These are phyloP conservation scores for Fusarium neocosmosporiellum DNA, from an alignment of 2,329 filamentous ascomycete species.

Conservation along the genomic window DNA sequence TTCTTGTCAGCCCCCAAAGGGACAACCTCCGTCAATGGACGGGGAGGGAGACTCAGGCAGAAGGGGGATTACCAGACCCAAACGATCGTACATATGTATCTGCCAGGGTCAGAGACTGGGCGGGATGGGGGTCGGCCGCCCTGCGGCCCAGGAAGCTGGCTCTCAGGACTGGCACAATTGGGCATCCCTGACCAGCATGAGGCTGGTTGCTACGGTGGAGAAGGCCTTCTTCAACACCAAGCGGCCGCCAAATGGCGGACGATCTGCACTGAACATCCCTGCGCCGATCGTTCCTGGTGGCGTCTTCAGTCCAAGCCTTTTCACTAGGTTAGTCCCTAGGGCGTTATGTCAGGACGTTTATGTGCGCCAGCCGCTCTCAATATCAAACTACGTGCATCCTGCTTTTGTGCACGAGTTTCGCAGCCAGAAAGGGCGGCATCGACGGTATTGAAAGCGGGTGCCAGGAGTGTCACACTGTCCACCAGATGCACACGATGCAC, in stretches of 20 bases:
- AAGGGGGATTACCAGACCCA: conserved; percentile 1
- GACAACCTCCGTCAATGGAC: conserved; percentile 26
- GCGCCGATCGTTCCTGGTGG: conserved; percentile 44
- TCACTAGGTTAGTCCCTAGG: conserved; percentile 17
- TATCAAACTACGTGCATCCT: conserved; percentile 8
- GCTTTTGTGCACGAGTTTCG: neutral
- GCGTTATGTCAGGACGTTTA: conserved; percentile 24
- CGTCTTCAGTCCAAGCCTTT: conserved; percentile 35
- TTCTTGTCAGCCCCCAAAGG: conserved; percentile 16
- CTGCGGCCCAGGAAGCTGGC: conserved; percentile 4
- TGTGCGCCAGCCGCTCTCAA: conserved; percentile 11
- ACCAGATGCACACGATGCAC: conserved; percentile 22
- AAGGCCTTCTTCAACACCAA: conserved; percentile 26
- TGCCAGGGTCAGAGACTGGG: conserved; percentile 5
- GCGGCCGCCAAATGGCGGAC: conserved; percentile 36
- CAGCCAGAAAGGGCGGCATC: neutral
- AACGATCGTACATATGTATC: neutral
- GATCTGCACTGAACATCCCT: conserved; percentile 42
- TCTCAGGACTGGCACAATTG: neutral
- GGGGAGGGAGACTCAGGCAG: conserved; percentile 10
- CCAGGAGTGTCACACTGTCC: conserved; percentile 23
- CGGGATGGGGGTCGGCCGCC: conserved; percentile 19
- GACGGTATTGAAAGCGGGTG: conserved; percentile 7
- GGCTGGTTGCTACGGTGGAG: conserved; percentile 26
- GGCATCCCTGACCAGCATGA: conserved; percentile 23